Base-by-base conservation (phyloP, 495 filamentous ascomycete genomes). In the Penicillium roqueforti region DNA sequence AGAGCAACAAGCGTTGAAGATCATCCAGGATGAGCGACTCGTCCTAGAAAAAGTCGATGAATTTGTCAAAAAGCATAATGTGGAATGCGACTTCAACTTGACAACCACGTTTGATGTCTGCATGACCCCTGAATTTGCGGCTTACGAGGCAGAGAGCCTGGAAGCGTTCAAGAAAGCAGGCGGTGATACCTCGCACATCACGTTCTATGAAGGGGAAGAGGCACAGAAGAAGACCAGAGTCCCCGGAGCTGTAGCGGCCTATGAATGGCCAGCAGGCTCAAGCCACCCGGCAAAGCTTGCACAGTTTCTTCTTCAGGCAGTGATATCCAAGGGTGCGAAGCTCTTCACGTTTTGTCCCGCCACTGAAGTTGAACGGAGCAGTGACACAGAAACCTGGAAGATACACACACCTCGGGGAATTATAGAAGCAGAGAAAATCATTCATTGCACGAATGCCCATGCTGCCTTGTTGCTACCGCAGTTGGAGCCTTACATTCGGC, bases 361-460 rank as follows among this genome's bases (percentile, higher is more conserved):
- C 0, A 61, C 53, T 4, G 55, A 62, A 19, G 37, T 70, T 14
- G 54, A 36, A 13, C 29, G 14, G 8, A 59, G n/a, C n/a, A n/a
- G 54, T n/a, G 47, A 6, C 16, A 29, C 51, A 1, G 39, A 13
- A 5, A 25, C 43, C 6, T 70, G 67, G 67, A 53, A 70, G 51
- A 40, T 66, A 0, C 44, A 65, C 38, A 68, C 63, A 1, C 40
- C 57, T 7, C 59, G 61, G 0, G 68, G 66, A 13, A 39, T 50
- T 1, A 26, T 70, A 0, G 54, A 47, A 1, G 48, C 61, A 6
- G 59, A 68, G 19, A 65, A 59, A 16, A 31, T 70, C 2, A 53
- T 70, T 3, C 68, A 70, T 32, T 70, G 68, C 43, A 68, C 65
- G 6, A 70, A 70, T 45, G 68, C 68, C 0, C 63, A 70, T 49